Evolutionary conservation across 1,139 yeast genomes (phyloP), one percentile per base, ranked within the genome.

Genomic region (Trichomonascaceae sp.): DNA sequence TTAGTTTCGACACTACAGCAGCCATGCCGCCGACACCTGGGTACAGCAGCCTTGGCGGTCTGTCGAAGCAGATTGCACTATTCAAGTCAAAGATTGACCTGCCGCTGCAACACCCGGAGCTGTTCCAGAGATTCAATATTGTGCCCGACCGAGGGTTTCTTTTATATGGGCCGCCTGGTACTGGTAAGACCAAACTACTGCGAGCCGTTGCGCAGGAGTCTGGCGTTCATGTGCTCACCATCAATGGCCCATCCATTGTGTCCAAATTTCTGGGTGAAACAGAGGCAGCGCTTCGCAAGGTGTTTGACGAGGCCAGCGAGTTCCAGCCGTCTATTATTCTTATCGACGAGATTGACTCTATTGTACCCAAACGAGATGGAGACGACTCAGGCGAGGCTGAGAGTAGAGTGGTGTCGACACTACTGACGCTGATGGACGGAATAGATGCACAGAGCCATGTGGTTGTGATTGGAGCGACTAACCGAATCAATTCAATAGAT

Each of bases 121-220:
- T 84, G 26, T 89, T 85, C 47, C 65, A 76, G 5, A 75, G 81
- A 36, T 92, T 87, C 60, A 87, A 89, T n/a, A 79, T 87, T 30
- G 92, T 95, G 8, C 96, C 97, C 2, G 62, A 58, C 26, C 65
- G 95, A 37, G 98, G 98, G 3, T 67, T 92, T 13, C 59, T 89
- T 23, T 60, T 89, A 4, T 93, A 87, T 58, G 99, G 99, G 0
- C 94, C 97, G 2, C 93, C 97, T 2, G 99, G 99, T 1, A 87
- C 97, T 0, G 99, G 99, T 36, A 89, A 89, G 54, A 82, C 97
- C 1, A 74, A 87, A 84, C 65, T 89, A 13, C 62, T 92, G 30
- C 67, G 82, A 36, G 80, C 94, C 25, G 76, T 89, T 9, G 93
- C 95, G 0, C 63, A 69, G 37, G 79, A 76, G 35, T 59, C 66